These are phyloP conservation scores for Backusella mclennaniae DNA, from an alignment of 192 early-diverging fungal genomes.

Conservation along the genomic window DNA sequence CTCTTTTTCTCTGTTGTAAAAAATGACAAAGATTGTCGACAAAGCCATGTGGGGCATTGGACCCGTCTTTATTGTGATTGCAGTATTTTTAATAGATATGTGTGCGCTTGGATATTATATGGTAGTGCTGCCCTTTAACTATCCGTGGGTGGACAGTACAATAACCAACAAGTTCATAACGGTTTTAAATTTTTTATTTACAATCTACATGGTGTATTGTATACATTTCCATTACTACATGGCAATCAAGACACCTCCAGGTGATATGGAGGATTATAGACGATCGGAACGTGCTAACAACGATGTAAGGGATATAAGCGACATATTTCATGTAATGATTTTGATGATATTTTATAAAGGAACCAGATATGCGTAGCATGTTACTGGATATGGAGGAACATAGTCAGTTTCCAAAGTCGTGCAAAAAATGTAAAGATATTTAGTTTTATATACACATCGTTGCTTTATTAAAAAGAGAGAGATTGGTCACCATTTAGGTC, in stretches of 20 bases:
- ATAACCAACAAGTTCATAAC: conserved; percentile 25
- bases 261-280: conserved; percentile 20
- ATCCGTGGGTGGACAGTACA: conserved; percentile 39
- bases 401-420: conserved; percentile 29
- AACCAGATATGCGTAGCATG: conserved; percentile 36
- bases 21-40: conserved; percentile 38
- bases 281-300: neutral
- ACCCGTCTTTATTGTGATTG: conserved; percentile 49
- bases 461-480: neutral
- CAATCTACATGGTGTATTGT: conserved; percentile 50
- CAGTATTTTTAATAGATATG: conserved; percentile 43
- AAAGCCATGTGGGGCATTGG: conserved; percentile 47
- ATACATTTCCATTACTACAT: conserved; percentile 57
- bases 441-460: neutral
- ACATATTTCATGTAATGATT: neutral
- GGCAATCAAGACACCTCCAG: conserved; percentile 53
- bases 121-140: conserved; percentile 47
- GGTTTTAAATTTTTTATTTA: conserved; percentile 39
- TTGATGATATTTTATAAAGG: conserved; percentile 12
- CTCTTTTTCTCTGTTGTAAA: neutral
- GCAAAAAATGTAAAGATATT: conserved; percentile 36
- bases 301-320: neutral
- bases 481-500: conserved; percentile 34
- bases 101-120: conserved; percentile 44
- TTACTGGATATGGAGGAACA: conserved; percentile 53